Percentiles rank a stretch among this genome's conserved stretches.
These are phyloP conservation scores for Vigna mungo DNA, from an alignment of 306 rosid genomes.

Conservation along the genomic window DNA sequence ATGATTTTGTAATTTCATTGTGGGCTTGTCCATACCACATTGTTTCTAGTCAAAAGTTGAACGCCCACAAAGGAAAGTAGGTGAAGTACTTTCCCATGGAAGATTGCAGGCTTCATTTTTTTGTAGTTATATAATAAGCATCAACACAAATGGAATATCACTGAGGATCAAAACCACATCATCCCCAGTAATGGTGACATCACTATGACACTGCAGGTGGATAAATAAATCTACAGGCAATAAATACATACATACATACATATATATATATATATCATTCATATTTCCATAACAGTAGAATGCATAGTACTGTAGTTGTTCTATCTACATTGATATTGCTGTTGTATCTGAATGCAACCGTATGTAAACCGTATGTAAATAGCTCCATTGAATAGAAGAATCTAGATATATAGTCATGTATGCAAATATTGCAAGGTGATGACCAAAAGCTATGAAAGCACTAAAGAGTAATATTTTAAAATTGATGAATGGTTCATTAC, in stretches of 20 bases:
- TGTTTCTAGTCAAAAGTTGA: constrained; percentile 31
- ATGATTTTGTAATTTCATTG: constrained; percentile 13
- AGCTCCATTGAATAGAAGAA: not conserved
- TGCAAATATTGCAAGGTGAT: not conserved
- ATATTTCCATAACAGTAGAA: not conserved
- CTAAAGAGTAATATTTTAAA: not conserved
- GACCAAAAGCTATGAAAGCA: not conserved
- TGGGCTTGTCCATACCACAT: not conserved
- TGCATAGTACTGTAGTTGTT: not conserved
- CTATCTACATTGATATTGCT: not conserved
- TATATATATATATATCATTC: too few relatives aligned
- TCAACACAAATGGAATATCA: not conserved
- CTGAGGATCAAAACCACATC: constrained; percentile 6
- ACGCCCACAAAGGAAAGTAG: constrained; percentile 39
- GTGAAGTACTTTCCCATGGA: constrained; percentile 27
- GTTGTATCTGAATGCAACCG: not conserved
- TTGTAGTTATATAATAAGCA: not conserved
- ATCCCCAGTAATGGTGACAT: constrained; percentile 22
- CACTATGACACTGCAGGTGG: constrained; percentile 3
- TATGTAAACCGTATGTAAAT: too few relatives aligned
- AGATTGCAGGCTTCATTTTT: not conserved
- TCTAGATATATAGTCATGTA: not conserved
- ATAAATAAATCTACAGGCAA: not conserved
- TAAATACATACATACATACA: not conserved
- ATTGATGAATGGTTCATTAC: not conserved